These are phyloP conservation scores for Sungouiozyma ichnusensis DNA, from an alignment of 805 yeast species.

Conservation along the genomic window DNA sequence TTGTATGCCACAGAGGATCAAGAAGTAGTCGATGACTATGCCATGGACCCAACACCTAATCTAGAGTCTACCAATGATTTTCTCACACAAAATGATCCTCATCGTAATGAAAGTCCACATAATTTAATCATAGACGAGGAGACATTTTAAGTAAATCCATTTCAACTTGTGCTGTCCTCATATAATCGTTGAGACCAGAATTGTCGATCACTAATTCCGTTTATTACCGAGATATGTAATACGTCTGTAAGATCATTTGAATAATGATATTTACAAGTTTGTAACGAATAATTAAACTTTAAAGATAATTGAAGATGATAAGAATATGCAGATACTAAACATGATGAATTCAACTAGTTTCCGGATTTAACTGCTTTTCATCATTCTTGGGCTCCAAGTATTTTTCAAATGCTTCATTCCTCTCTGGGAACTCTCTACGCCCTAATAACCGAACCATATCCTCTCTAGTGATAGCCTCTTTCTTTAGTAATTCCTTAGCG, in stretches of 20 bases:
- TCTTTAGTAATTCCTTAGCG: conserved; percentile 73
- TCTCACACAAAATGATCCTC: not conserved
- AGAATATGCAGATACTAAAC: not conserved
- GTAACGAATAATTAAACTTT: conserved; percentile 1
- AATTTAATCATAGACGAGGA: conserved; percentile 29
- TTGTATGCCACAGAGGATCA: conserved; percentile 79
- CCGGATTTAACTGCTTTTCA: not conserved
- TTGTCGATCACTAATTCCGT: too few relatives aligned
- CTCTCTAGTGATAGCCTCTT: conserved; percentile 88
- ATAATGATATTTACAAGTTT: conserved; percentile 2
- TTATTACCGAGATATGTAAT: conserved; percentile 1
- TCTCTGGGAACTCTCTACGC: conserved; percentile 83
- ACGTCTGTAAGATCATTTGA: conserved; percentile 2
- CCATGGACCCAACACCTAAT: conserved; percentile 18
- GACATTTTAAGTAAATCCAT: conserved; percentile 19
- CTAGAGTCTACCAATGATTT: conserved; percentile 26
- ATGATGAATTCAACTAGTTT: conserved; percentile 10
- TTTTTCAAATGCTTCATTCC: conserved; percentile 85
- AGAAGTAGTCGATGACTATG: conserved; percentile 45
- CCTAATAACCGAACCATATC: conserved; percentile 90
- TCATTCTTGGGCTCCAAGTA: conserved; percentile 42
- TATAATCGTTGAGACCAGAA: too few relatives aligned
- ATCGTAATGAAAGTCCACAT: conserved; percentile 9
- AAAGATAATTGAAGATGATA: not conserved
- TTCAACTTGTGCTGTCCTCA: too few relatives aligned